Conservation (phyloP, 306 rosid genomes). For the Gastrolobium villosum region DNA sequence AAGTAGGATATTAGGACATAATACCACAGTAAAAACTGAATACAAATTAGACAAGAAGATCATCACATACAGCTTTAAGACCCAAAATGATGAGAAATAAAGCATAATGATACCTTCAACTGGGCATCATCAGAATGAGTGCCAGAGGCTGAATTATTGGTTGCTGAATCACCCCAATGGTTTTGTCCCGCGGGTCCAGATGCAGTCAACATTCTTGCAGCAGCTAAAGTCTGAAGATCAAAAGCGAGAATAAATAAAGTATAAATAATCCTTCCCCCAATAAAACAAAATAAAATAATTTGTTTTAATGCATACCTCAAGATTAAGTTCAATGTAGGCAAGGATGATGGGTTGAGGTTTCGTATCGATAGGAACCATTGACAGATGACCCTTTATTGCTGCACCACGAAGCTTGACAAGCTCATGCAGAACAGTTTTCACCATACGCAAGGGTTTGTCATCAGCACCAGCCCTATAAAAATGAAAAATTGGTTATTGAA, state of each 20-base stretch:
- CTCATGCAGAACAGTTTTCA: conserved; percentile 97
- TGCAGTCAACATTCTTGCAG: conserved; percentile 99
- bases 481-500: conserved; percentile 40
- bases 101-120: conserved; percentile 71
- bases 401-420: conserved; percentile 99
- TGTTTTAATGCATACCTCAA: conserved; percentile 71
- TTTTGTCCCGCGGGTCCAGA: conserved; percentile 96
- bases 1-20: conserved; percentile 11
- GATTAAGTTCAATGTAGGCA: conserved; percentile 98
- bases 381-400: conserved; percentile 97
- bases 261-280: background rate
- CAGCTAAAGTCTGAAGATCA: conserved; percentile 86
- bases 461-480: conserved; percentile 94
- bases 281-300: background rate
- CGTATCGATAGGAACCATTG: conserved; percentile 99
- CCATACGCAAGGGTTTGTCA: conserved; percentile 99
- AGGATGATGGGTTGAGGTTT: conserved; percentile 99
- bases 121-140: conserved; percentile 96
- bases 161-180: conserved; percentile 94
- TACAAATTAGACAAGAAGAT: background rate
- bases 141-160: conserved; percentile 87
- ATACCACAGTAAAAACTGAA: background rate
- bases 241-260: conserved; percentile 3
- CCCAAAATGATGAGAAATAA: conserved; percentile 1
- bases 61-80: background rate